Evolutionary conservation across 2,329 filamentous ascomycete genomes (phyloP), one percentile per base, ranked within the genome.

Genomic region (Tolypocladium capitatum): DNA sequence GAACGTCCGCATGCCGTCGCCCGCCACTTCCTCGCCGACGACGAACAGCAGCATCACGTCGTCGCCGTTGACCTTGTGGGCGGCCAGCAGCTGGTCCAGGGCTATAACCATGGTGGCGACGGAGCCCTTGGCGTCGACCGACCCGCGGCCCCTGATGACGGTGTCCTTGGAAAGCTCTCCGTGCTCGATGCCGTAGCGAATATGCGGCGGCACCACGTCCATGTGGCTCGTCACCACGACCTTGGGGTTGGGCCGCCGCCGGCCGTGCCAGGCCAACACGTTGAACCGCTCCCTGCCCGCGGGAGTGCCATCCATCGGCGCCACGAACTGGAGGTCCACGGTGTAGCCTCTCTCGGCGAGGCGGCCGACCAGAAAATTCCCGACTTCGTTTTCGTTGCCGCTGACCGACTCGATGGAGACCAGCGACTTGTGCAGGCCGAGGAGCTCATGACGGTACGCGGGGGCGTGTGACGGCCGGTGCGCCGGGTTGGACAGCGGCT

Each of bases 11-110:
- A 97, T 97, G 9, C 91, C 91, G 52, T 84, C 83, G 10, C 91
- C 91, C 4, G 71, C 72, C 3, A 74, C 75, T 64, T 97, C 91
- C 64, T 98, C 91, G 50, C 87, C 89, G 0, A 95, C 86, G 0
- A 86, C 83, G 52, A 76, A 85, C 1, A 84, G 62, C 14, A 86
- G 67, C 51, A 80, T 72, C 0, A 81, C 66, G 55, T 82, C 76
- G 2, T 69, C 69, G 2, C 65, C 60, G 9, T 59, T 53, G n/a
- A 78, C 63, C 32, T 63, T 56, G 0, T 60, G 60, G 0, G 65
- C 55, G 0, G 60, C 57, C 5, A 79, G 58, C 8, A 86, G 70
- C 53, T 75, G 66, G 51, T 75, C 67, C 4, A 86, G 67, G 0
- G 87, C 87, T 21, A 75, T 76, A 50, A 91, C 78, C 63, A 90